A percentile compares a stretch with the other conserved stretches of the same genome.
Evolutionary conservation across 208 protist genomes (phyloP).

Genomic region (Trypanosoma boissoni): DNA sequence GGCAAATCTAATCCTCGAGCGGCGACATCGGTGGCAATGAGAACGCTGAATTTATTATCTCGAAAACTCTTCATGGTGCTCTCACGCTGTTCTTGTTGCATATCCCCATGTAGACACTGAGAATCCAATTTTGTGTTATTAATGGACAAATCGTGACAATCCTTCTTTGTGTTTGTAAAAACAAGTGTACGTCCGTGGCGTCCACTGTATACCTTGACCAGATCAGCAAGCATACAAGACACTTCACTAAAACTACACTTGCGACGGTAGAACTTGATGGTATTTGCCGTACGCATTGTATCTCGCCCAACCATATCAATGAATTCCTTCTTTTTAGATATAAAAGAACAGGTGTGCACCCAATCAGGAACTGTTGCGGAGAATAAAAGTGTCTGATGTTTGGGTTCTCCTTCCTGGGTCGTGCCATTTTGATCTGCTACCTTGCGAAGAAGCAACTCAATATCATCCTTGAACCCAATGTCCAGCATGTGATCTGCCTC

Average conservation of each 20-base stretch:
- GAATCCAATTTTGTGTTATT: constrained; percentile 90
- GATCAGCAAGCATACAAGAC: constrained; percentile 89
- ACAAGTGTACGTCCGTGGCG: constrained; percentile 83
- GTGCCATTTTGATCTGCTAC: constrained; percentile 91
- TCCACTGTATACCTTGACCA: constrained; percentile 89
- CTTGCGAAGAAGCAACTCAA: constrained; percentile 94
- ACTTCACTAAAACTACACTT: constrained; percentile 92
- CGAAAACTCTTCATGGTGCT: constrained; percentile 93
- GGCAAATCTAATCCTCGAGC: constrained; percentile 85
- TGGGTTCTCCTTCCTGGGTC: constrained; percentile 70
- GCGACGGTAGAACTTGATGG: constrained; percentile 82
- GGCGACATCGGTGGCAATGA: constrained; percentile 94
- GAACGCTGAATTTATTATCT: constrained; percentile 90
- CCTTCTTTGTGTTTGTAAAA: constrained; percentile 93
- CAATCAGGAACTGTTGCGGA: constrained; percentile 92
- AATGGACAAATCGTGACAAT: constrained; percentile 88
- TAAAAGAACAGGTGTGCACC: constrained; percentile 83
- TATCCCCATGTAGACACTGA: constrained; percentile 96
- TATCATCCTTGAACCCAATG: constrained; percentile 96
- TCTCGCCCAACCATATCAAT: constrained; percentile 94
- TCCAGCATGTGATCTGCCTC: constrained; percentile 99
- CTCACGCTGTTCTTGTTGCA: constrained; percentile 92
- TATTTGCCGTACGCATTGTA: constrained; percentile 92
- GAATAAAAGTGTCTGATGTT: constrained; percentile 93
- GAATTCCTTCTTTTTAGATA: constrained; percentile 87